A percentile compares a stretch with the other conserved stretches of the same genome.
Conservation (phyloP, 176 grass and related monocot species). For the Avena atlantica region DNA sequence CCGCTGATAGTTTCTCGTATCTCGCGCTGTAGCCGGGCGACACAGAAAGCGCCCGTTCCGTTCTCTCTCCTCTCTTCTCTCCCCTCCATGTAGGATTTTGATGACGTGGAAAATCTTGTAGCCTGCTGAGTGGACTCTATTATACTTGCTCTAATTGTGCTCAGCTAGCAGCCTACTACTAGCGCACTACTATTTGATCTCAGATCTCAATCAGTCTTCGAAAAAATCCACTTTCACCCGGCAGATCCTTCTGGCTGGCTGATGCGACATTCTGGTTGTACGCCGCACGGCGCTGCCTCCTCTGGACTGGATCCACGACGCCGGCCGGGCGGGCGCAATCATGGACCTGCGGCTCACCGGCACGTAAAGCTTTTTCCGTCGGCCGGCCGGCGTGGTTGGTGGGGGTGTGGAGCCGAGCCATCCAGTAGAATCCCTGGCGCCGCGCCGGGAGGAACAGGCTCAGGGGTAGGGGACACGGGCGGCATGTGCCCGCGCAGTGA, state of each 20-base stretch:
- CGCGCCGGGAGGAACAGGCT: background rate
- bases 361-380: conserved; percentile 22
- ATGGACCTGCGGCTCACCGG: conserved; percentile 14
- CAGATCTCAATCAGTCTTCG: no score
- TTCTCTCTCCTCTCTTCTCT: no score
- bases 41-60: no score
- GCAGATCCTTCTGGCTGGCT: conserved; percentile 30
- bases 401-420: conserved; percentile 8
- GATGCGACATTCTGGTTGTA: conserved; percentile 32
- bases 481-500: conserved; percentile 18
- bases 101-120: no score
- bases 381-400: conserved; percentile 34
- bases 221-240: background rate
- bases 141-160: no score
- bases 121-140: no score
- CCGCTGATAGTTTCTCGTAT: no score
- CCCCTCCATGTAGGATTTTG: no score
- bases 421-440: conserved; percentile 14
- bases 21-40: no score
- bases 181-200: no score
- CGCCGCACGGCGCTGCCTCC: background rate
- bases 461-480: background rate
- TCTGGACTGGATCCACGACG: background rate
- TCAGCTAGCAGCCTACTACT: no score
- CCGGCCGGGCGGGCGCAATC: background rate